These are phyloP conservation scores for Chloris gayana DNA, from an alignment of 176 grass and related monocot genomes.

Conservation along the genomic window DNA sequence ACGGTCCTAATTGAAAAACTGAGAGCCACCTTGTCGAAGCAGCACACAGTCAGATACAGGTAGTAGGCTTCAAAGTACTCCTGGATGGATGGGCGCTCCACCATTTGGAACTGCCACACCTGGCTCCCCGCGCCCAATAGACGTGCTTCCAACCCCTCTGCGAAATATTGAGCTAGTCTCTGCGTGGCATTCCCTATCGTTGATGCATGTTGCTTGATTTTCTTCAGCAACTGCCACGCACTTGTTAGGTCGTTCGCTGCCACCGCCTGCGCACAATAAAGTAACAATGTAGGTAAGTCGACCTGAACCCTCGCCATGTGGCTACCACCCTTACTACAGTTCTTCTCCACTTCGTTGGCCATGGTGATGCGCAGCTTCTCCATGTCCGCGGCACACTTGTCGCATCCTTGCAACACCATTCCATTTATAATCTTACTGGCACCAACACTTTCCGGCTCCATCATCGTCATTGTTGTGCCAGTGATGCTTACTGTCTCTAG, in stretches of 20 bases:
- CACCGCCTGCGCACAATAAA: conserved; percentile 60
- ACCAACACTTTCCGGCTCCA: neutral
- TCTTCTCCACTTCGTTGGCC: neutral
- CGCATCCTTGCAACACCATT: conserved; percentile 10
- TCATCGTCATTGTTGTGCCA: neutral
- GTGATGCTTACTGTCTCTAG: neutral
- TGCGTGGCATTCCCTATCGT: conserved; percentile 52
- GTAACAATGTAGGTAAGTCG: conserved; percentile 58
- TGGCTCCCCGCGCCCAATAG: conserved; percentile 55
- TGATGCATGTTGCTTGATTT: conserved; percentile 60
- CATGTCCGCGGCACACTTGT: conserved; percentile 10
- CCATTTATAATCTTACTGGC: conserved; percentile 50
- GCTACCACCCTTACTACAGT: neutral
- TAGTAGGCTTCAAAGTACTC: conserved; percentile 44
- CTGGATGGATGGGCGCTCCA: neutral
- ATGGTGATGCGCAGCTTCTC: conserved; percentile 18
- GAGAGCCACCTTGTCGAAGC: conserved; percentile 11
- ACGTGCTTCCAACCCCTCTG: conserved; percentile 57
- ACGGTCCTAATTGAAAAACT: conserved; percentile 20
- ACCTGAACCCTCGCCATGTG: conserved; percentile 17
- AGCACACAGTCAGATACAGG: conserved; percentile 33
- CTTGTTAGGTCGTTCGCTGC: conserved; percentile 38
- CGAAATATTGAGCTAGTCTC: conserved; percentile 61
- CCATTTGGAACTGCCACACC: conserved; percentile 15
- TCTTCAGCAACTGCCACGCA: conserved; percentile 44